phyloP scores from a whole-genome alignment of 2,329 filamentous ascomycete genomes.

The Penicillium janthinellum region DNA sequence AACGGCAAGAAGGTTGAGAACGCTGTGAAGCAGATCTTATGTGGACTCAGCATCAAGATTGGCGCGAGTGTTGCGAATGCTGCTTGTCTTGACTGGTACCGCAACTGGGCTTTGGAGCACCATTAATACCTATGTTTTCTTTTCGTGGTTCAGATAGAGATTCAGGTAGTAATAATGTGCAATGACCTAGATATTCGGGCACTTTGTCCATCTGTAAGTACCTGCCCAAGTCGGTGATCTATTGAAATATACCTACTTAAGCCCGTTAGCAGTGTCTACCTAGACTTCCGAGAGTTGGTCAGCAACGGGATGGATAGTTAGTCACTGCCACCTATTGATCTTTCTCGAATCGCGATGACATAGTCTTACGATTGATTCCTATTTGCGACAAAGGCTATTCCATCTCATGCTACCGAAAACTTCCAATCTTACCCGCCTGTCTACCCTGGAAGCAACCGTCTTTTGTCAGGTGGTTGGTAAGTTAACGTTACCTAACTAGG shows the following conservation, averaged over 20 bases:
- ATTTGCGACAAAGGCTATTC: neutral
- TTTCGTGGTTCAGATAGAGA: neutral
- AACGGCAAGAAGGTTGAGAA: conserved; percentile 99
- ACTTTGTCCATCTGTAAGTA: too few species aligned
- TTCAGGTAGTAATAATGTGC: conserved; percentile 2
- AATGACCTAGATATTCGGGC: neutral
- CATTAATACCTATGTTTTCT: conserved; percentile 16
- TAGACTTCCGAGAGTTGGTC: conserved; percentile 16
- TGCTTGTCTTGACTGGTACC: conserved; percentile 85
- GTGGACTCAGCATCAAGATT: conserved; percentile 81
- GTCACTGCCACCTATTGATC: neutral
- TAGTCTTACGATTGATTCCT: neutral
- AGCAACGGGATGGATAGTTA: conserved; percentile 1
- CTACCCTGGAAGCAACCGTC: too few species aligned
- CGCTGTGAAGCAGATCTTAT: conserved; percentile 93
- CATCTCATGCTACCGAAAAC: neutral
- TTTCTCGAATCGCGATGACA: neutral
- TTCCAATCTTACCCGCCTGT: neutral
- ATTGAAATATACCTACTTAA: neutral
- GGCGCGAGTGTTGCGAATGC: conserved; percentile 93
- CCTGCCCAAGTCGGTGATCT: too few species aligned
- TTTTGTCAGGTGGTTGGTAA: too few species aligned
- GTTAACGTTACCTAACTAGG: too few species aligned
- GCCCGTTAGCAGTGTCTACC: conserved; percentile 7
- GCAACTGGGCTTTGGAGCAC: conserved; percentile 68